Evolutionary conservation across 768 basidiomycete species (phyloP), one percentile per base, ranked within the genome.

Genomic region (Pleurotus sapidus): DNA sequence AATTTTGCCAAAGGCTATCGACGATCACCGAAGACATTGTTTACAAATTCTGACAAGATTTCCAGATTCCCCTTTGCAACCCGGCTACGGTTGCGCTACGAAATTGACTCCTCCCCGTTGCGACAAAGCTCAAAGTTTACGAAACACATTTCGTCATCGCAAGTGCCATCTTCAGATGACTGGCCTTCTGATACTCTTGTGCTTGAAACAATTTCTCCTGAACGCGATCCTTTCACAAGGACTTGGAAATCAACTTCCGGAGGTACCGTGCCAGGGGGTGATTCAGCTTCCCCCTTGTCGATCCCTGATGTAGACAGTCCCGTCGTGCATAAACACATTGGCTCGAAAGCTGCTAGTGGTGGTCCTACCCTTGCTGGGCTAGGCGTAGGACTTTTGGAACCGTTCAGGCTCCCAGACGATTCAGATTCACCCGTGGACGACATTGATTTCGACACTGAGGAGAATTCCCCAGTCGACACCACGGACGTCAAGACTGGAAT

Each of bases 301-400:
- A 68, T 62, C 18, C 60, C 70, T 39, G 75, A 75, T 45, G 64
- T 67, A 8, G 84, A 83, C 58, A 87, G 86, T 58, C 87, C 86
- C 24, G 80, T 87, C 15, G 65, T 83, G 39, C 51, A 42, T 24
- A 54, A 54, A 42, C 51, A 54, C 23, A 20, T 25, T 42, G 20
- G 38, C 18, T 15, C 14, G 25, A 50, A 50, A 11, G 18, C 51
- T 20, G 27, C 17, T 5, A 11, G 14, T 23, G 23, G 34, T 23
- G 48, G 20, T 7, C 25, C 47, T 23, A 15, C 25, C n/a, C 20
- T 57, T 5, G 70, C 74, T 27, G 78, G 80, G 14, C 67, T 84
- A 45, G 79, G 78, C 3, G 74, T 84, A 54, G 82, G 82, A 6
- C 70, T 86, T 40, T 72, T 86, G 62, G 83, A 79, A 53, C 80